Evolutionary conservation across 108 stramenopile species (phyloP), one percentile per base, ranked within the genome.

Genomic region (Cyclotella baltica): DNA sequence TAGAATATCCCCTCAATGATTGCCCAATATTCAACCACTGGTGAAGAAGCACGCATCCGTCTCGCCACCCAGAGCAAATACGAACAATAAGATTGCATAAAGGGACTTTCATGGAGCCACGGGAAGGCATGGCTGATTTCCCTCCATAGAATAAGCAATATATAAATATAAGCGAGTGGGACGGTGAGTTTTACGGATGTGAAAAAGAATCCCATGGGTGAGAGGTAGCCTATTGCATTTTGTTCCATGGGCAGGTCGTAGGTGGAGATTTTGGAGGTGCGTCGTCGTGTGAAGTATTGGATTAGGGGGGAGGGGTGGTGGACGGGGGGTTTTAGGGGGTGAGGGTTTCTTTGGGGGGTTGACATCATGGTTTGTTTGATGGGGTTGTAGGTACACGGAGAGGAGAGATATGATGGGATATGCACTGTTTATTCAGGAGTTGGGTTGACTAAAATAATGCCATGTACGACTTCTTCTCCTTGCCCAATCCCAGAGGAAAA

Each of bases 1-100:
- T 85, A 96, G 76, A 94, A 96, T 18, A 92, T 29, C 1, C 88
- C 93, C 67, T 96, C 96, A 40, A 96, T 76, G 23, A 89, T 66
- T 70, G 89, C 91, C 96, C 93, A 94, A 0, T 84, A 56, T 73
- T 94, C 92, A 25, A 96, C 84, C 3, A 77, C n/a, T 1, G 83
- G 64, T 30, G 85, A 88, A 20, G 85, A 83, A 13, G 69, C 75
- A 57, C 81, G 67, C 87, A 89, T 90, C 15, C 64, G 68, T 22
- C 62, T 58, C 0, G 89, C 87, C 31, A 90, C 55, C 65, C 67
- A 84, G 28, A 86, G 88, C 30, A 91, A 59, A 30, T 72, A 43
- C 0, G 90, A 87, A 13, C 90, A 61, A 64, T 92, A 91, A 1
- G 50, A 30, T 59, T 87, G 76, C 35, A 95, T 79, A 31, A 85